A percentile compares a stretch with the other conserved stretches of the same genome.
These are phyloP conservation scores for Lipomyces sp. DNA, from an alignment of 805 yeast genomes.

Conservation along the genomic window DNA sequence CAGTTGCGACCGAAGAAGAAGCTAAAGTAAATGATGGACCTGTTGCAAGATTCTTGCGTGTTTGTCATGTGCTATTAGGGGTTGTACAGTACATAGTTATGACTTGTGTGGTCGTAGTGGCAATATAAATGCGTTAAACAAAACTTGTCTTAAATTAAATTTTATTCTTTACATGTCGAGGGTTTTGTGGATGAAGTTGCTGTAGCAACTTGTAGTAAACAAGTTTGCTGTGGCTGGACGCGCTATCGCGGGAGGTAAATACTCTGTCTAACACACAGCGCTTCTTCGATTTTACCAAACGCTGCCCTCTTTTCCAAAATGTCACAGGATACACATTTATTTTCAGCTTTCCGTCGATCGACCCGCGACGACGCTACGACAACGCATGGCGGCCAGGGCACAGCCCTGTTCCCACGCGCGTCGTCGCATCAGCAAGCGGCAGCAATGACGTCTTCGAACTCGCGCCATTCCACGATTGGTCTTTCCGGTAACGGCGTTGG, in stretches of 20 bases:
- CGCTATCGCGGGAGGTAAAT: no score
- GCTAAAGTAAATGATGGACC: constrained; percentile 55
- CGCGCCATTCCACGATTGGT: constrained; percentile 22
- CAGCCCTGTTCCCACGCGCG: constrained; percentile 15
- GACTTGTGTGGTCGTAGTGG: no score
- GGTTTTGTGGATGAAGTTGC: no score
- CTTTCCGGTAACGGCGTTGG: constrained; percentile 7
- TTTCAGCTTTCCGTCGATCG: constrained; percentile 25
- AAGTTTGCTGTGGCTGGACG: no score
- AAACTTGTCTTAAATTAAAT: no score
- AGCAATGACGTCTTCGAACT: not conserved
- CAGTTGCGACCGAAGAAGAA: constrained; percentile 91
- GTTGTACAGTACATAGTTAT: not conserved
- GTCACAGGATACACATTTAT: constrained; percentile 27
- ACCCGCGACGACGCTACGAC: constrained; percentile 12
- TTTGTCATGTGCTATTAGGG: not conserved
- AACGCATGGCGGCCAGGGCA: constrained; percentile 2
- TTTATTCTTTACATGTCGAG: no score
- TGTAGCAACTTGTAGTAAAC: no score
- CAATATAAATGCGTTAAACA: no score
- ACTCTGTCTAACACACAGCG: no score
- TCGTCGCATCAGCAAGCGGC: constrained; percentile 11
- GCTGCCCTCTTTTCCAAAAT: no score
- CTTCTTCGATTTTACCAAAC: not conserved
- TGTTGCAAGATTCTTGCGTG: not conserved